Conservation (phyloP, 2,329 filamentous ascomycete species). For the Akanthomyces uredinophilus region DNA sequence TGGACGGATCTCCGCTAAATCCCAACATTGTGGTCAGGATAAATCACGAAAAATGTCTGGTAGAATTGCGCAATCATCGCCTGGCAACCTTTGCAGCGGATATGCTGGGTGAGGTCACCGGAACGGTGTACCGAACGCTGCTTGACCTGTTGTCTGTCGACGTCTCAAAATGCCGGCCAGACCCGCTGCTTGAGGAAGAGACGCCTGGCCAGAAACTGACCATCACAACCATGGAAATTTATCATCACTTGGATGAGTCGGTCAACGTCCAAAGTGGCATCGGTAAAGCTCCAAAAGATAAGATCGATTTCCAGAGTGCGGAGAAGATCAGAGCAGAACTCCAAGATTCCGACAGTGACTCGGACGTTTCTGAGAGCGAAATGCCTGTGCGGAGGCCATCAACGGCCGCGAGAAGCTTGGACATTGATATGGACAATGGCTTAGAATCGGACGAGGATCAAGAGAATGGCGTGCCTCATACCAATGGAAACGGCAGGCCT, state of each 20-base stretch:
- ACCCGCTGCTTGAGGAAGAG: conserved; percentile 38
- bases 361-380: conserved; percentile 24
- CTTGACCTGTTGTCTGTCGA: conserved; percentile 66
- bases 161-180: conserved; percentile 60
- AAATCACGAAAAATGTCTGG: conserved; percentile 79
- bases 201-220: conserved; percentile 26
- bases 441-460: conserved; percentile 31
- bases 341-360: conserved; percentile 20
- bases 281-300: conserved; percentile 46
- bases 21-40: conserved; percentile 68
- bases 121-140: conserved; percentile 70
- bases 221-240: conserved; percentile 53
- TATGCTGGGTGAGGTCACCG: conserved; percentile 66
- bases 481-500: conserved; percentile 32
- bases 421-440: conserved; percentile 21
- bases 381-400: conserved; percentile 8
- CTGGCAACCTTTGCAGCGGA: conserved; percentile 69
- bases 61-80: conserved; percentile 74
- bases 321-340: conserved; percentile 43
- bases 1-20: conserved; percentile 45
- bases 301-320: conserved; percentile 41
- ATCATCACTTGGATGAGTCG: conserved; percentile 46
- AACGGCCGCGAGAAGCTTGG: not conserved
- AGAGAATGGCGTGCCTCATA: conserved; percentile 32
- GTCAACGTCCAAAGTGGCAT: conserved; percentile 53